phyloP scores from a whole-genome alignment of 768 basidiomycete species.

The Boletellus ananas region DNA sequence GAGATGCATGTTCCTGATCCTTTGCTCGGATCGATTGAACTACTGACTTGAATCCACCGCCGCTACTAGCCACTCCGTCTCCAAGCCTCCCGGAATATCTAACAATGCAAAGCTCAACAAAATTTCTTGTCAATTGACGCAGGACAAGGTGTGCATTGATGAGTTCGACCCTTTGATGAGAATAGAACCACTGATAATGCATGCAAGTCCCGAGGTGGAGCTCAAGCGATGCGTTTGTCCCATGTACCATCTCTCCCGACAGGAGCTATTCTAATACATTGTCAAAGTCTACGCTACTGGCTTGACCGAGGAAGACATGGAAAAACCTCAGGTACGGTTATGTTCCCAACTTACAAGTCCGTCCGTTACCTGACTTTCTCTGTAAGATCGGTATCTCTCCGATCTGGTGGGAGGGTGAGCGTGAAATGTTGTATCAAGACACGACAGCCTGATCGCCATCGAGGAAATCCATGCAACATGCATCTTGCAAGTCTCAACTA shows the following conservation, averaged over 20 bases:
- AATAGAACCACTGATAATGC: background rate
- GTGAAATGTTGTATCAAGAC: background rate
- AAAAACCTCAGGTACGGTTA: constrained; percentile 68
- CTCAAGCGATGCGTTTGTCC: constrained; percentile 79
- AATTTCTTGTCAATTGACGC: constrained; percentile 68
- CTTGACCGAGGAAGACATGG: constrained; percentile 73
- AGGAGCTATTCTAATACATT: background rate
- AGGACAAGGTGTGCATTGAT: constrained; percentile 60
- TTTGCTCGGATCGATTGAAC: background rate
- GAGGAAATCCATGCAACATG: constrained; percentile 83
- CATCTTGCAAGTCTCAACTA: constrained; percentile 56
- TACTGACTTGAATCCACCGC: background rate
- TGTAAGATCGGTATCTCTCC: constrained; percentile 80
- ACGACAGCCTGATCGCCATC: constrained; percentile 1
- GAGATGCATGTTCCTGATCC: constrained; percentile 48
- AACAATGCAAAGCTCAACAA: constrained; percentile 60
- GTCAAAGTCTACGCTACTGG: constrained; percentile 68
- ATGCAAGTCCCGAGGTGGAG: constrained; percentile 58
- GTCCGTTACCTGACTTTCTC: constrained; percentile 7
- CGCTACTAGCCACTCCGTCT: constrained; percentile 17
- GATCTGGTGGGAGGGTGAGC: constrained; percentile 86
- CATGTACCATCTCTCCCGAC: constrained; percentile 1
- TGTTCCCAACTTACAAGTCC: background rate
- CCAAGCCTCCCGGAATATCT: constrained; percentile 20
- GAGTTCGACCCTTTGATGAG: background rate